Conservation (phyloP, 805 yeast genomes). For the Myxozyma nipponensis region DNA sequence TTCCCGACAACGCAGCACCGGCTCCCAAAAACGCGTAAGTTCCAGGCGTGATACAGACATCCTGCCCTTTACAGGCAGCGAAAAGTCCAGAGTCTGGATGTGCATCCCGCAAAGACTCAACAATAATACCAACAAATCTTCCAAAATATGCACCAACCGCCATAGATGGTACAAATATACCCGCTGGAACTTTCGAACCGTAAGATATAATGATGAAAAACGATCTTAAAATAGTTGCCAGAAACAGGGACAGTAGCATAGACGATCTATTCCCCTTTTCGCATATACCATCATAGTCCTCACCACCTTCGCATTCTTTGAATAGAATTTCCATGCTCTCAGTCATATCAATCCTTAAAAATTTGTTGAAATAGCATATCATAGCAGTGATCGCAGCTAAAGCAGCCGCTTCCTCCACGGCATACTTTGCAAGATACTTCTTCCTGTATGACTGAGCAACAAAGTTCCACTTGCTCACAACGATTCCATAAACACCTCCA, state of each 20-base stretch:
- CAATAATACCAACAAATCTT: constrained; percentile 70
- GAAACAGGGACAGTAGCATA: constrained; percentile 51
- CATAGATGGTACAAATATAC: constrained; percentile 95
- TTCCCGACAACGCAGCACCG: constrained; percentile 91
- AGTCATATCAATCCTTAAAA: constrained; percentile 85
- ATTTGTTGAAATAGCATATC: constrained; percentile 79
- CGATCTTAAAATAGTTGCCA: constrained; percentile 72
- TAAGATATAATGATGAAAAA: constrained; percentile 75
- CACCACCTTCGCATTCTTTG: constrained; percentile 65
- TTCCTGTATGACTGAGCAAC: constrained; percentile 37
- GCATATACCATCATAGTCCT: constrained; percentile 37
- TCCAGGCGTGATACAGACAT: constrained; percentile 78
- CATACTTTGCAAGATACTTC: constrained; percentile 48
- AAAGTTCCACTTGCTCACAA: constrained; percentile 40
- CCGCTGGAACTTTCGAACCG: constrained; percentile 92
- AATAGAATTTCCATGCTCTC: constrained; percentile 88
- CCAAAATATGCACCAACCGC: constrained; percentile 97
- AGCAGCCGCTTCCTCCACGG: constrained; percentile 65
- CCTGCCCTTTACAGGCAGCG: constrained; percentile 42
- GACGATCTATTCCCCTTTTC: constrained; percentile 23
- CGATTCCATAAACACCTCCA: constrained; percentile 81
- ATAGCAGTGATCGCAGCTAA: constrained; percentile 68
- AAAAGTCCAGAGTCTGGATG: constrained; percentile 41
- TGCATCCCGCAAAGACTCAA: constrained; percentile 48
- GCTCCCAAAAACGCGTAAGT: constrained; percentile 96